Evolutionary conservation across 2,329 filamentous ascomycete genomes (phyloP).

Genomic region (Trichoderma gracile): DNA sequence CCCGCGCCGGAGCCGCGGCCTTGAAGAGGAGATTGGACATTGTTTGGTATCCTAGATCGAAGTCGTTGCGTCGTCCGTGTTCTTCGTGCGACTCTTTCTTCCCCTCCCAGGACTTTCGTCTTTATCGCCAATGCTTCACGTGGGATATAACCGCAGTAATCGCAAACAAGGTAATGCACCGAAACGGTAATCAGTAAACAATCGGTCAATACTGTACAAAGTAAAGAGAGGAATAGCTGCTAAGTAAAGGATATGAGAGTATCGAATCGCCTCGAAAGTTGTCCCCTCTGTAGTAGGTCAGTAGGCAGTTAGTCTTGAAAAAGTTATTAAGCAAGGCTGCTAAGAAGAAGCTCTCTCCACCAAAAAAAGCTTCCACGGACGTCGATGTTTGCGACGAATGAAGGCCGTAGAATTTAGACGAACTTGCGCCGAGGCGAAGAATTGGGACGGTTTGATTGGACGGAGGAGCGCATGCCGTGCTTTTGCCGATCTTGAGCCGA

Average conservation of each 20-base stretch:
- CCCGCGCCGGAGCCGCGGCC: slow-evolving; percentile 48
- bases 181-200: too few species aligned
- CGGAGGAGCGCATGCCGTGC: neutral
- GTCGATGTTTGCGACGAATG: slow-evolving; percentile 18
- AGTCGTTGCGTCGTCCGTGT: neutral
- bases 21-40: slow-evolving; percentile 51
- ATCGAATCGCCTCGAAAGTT: slow-evolving; percentile 16
- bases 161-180: neutral
- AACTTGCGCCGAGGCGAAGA: slow-evolving; percentile 8
- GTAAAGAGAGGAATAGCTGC: neutral
- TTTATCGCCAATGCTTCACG: neutral
- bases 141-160: neutral
- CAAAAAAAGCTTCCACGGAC: slow-evolving; percentile 4
- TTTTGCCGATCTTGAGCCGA: slow-evolving; percentile 37
- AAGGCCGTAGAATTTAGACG: slow-evolving; percentile 1
- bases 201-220: neutral
- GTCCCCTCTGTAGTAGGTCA: slow-evolving; percentile 1
- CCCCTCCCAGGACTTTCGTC: neutral
- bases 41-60: neutral
- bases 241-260: neutral
- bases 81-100: neutral
- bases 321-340: slow-evolving; percentile 19
- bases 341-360: neutral
- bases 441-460: neutral
- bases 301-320: slow-evolving; percentile 11